Evolutionary conservation across 495 filamentous ascomycete species (phyloP), one percentile per base, ranked within the genome.

Genomic region (Apodospora peruviana): DNA sequence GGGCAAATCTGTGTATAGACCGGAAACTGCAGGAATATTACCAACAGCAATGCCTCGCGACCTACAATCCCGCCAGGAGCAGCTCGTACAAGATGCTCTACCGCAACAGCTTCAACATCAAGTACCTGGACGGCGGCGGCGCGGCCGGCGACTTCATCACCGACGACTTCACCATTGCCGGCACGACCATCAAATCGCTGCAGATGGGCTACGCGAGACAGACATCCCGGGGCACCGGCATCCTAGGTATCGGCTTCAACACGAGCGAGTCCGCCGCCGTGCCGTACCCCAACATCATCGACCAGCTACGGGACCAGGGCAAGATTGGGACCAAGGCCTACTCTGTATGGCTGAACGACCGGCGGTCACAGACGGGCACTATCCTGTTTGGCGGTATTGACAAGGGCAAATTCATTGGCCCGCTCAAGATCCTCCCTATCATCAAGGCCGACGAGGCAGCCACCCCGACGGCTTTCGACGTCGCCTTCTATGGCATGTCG

Each of bases 361-460:
- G 72, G 5, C 69, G 82, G 22, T 74, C 86, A 39, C 79, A 77
- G 39, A 81, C 83, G 1, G 93, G 93, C 16, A 79, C 79, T 24
- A 85, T 98, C 47, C 74, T 98, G 24, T 96, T 98, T 56, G 93
- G 93, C 36, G 94, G 91, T 24, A 78, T 96, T 24, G 86, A 98
- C 61, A 87, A 81, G 0, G 78, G 79, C 46, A 96, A 95, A 64
- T 98, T 85, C 66, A 76, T 78, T 35, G 93, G 90, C 29, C 55
- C 71, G 12, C 79, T 98, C 2, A 54, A 78, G 32, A 84, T 82
- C 3, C 63, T 97, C 1, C 87, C 89, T 18, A 79, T 97, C 25
- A 27, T 65, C 19, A 69, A 74, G 17, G 71, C 74, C 32, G 16
- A 50, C 20, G 32, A 32, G 37, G 50, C n/a, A 35, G 57, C 46